Evolutionary conservation across 2,329 filamentous ascomycete genomes (phyloP).

Genomic region (Exophiala sp.): DNA sequence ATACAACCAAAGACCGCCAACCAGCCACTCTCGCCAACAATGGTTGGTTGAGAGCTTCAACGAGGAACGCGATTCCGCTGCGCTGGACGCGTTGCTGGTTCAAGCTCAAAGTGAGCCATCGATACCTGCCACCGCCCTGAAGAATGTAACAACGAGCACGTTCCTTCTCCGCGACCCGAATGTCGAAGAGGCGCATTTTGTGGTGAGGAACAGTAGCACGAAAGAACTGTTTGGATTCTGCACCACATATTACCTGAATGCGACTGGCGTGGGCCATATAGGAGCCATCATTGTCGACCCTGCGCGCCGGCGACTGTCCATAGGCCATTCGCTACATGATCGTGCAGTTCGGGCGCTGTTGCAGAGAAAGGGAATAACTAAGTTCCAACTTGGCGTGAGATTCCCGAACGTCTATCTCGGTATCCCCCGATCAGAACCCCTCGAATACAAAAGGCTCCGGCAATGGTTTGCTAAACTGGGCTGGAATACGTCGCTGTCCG

Average conservation of each 20-base stretch:
- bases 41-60: constrained; percentile 92
- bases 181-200: constrained; percentile 77
- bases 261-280: constrained; percentile 66
- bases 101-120: constrained; percentile 58
- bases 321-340: constrained; percentile 83
- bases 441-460: constrained; percentile 56
- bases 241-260: constrained; percentile 73
- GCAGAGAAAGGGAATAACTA: constrained; percentile 66
- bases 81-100: constrained; percentile 68
- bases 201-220: constrained; percentile 89
- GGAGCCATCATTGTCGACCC: constrained; percentile 89
- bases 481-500: constrained; percentile 68
- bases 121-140: constrained; percentile 38
- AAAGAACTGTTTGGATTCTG: constrained; percentile 87
- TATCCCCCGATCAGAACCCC: constrained; percentile 62
- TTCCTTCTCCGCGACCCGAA: constrained; percentile 68
- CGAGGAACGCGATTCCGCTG: constrained; percentile 65
- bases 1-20: constrained; percentile 70
- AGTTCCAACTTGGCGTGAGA: constrained; percentile 72
- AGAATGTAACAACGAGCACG: constrained; percentile 62
- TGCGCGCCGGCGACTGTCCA: constrained; percentile 74
- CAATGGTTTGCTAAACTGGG: constrained; percentile 86
- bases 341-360: constrained; percentile 70
- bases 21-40: constrained; percentile 74
- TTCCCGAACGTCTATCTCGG: constrained; percentile 83